A percentile compares a stretch with the other conserved stretches of the same genome.
These are phyloP conservation scores for Jatropha podagrica DNA, from an alignment of 441 rosid species.

Conservation along the genomic window DNA sequence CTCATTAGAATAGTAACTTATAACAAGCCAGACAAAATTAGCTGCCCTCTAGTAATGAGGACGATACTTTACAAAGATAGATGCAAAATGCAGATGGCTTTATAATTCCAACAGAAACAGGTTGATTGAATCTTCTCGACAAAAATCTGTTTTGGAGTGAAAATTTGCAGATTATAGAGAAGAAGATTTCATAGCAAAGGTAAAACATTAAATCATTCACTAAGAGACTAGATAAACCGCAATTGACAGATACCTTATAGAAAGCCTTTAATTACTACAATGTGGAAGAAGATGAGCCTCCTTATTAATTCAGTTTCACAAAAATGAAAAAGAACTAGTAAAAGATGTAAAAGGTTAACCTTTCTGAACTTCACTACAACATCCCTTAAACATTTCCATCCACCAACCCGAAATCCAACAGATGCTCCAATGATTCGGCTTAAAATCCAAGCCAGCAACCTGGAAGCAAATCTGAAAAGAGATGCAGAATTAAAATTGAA, in stretches of 20 bases:
- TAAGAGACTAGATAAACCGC: background rate
- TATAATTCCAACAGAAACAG: background rate
- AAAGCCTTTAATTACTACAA: background rate
- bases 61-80: background rate
- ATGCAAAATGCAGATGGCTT: background rate
- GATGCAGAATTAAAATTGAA: conserved; percentile 11
- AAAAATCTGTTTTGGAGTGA: background rate
- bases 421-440: conserved; percentile 83
- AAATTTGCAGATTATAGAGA: background rate
- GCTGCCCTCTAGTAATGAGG: no score
- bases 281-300: background rate
- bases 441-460: conserved; percentile 82
- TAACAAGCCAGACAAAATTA: background rate
- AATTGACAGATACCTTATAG: background rate
- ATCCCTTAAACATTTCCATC: conserved; percentile 94
- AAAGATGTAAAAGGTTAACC: conserved; percentile 38
- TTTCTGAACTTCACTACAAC: conserved; percentile 78
- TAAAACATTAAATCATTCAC: background rate
- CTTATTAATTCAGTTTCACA: conserved; percentile 1
- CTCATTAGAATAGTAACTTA: background rate
- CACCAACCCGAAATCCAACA: conserved; percentile 76
- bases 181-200: background rate
- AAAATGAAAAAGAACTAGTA: conserved; percentile 19
- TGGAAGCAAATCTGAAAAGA: conserved; percentile 70
- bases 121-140: background rate